phyloP scores from a whole-genome alignment of 129 eudicot genomes.

The Pulicaria dysenterica region DNA sequence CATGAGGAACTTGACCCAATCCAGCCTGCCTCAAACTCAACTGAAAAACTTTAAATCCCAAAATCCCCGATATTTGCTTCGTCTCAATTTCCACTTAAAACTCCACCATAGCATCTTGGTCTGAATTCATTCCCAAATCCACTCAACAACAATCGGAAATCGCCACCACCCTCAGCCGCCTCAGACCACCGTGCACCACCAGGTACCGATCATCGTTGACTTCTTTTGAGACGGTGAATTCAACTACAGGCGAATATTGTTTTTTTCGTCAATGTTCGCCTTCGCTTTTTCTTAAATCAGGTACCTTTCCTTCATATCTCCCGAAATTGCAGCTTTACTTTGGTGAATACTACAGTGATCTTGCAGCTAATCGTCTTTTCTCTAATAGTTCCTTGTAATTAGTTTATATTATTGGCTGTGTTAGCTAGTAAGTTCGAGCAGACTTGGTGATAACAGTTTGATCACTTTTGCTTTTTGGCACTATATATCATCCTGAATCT shows the following conservation, averaged over 20 bases:
- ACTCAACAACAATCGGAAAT: constrained; percentile 1
- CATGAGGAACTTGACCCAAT: constrained; percentile 5
- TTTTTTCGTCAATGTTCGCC: constrained; percentile 32
- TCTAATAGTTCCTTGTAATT: neutral
- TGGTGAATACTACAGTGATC: constrained; percentile 14
- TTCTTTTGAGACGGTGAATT: constrained; percentile 19
- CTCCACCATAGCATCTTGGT: constrained; percentile 9
- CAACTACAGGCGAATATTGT: neutral
- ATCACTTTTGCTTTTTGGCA: constrained; percentile 16
- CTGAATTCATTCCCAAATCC: constrained; percentile 23
- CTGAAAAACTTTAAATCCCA: constrained; percentile 7
- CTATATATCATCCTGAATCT: neutral
- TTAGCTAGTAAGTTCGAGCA: neutral
- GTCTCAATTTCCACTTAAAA: constrained; percentile 8
- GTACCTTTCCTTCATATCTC: constrained; percentile 15
- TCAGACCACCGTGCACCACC: constrained; percentile 16
- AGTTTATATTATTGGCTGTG: neutral
- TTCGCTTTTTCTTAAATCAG: constrained; percentile 27
- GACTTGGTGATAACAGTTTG: constrained; percentile 5
- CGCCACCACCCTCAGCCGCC: constrained; percentile 27
- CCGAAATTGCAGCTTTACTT: neutral
- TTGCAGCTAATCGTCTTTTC: constrained; percentile 23
- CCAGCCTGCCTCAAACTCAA: constrained; percentile 19
- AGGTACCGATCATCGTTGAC: constrained; percentile 25
- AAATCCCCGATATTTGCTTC: constrained; percentile 6